Base-by-base conservation (phyloP, 2,329 filamentous ascomycete genomes). In the Shiraia sp. region DNA sequence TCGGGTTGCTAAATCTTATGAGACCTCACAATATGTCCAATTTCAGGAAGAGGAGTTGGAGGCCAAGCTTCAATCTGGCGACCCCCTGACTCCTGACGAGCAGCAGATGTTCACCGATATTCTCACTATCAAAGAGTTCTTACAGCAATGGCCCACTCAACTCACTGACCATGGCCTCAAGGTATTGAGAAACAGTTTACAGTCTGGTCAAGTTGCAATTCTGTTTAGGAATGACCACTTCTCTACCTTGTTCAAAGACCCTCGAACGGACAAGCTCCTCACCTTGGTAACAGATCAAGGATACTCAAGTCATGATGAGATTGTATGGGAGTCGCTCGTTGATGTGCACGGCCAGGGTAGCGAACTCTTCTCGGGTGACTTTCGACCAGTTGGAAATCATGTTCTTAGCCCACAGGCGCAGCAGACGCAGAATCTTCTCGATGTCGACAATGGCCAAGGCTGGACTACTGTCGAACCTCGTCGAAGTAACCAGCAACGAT, bases 201-300 rank as follows among this genome's bases (percentile, higher is more conserved):
- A 79, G 10, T 86, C 90, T 1, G 92, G 90, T 2, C 83, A 87
- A 1, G 82, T 96, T 48, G 89, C 89, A 0, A 97, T 99, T 35
- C 72, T 99, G 1, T 99, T 99, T 74, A 83, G 93, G 17, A 99
- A 99, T 59, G 92, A 99, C 62, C 93, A 99, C 66, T 99, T 99
- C 63, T 90, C 90, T 29, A 97, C 92, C 0, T 70, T 99, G 0
- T 96, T 95, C 70, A 89, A 91, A 47, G 90, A 97, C 57, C 90
- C 92, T 0, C 75, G 84, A 31, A 89, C 85, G 0, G 77, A 82
- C 28, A 80, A 88, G 52, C 77, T 97, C 1, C 81, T 92, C 50
- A 90, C 88, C 0, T 74, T 99, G 3, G 90, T 99, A 10, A 97
- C 93, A 0, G 93, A 99, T 64, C 87, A 90, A 17, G 93, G 93